Evolutionary conservation across 169 alveolate genomes (phyloP).

Genomic region (Plasmodium relictum): DNA sequence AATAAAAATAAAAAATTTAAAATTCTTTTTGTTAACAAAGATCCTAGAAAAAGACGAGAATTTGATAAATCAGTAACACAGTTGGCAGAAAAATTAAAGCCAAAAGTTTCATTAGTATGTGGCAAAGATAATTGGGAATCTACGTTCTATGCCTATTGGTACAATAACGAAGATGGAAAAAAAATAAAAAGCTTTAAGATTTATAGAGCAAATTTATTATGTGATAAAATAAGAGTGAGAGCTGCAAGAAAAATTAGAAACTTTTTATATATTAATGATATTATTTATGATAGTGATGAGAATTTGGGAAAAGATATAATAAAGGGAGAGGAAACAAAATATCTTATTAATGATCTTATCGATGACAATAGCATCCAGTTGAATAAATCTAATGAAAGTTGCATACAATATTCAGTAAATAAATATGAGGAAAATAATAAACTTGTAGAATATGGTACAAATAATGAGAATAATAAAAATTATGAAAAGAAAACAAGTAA

Average conservation of each 20-base stretch:
- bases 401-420: neutral
- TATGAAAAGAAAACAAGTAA: neutral
- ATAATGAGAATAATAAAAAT: neutral
- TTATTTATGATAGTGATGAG: neutral
- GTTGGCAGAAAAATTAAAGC: constrained; percentile 75
- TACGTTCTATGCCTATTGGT: constrained; percentile 85
- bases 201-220: constrained; percentile 81
- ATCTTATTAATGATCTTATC: neutral
- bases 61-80: constrained; percentile 80
- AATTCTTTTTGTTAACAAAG: constrained; percentile 72
- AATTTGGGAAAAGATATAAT: neutral
- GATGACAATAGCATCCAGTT: neutral
- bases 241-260: constrained; percentile 79
- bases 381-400: neutral
- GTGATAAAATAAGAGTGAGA: constrained; percentile 82
- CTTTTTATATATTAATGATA: constrained; percentile 20
- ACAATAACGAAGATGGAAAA: constrained; percentile 79
- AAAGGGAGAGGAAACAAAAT: neutral
- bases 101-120: constrained; percentile 81
- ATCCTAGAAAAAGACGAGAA: constrained; percentile 78
- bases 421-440: neutral
- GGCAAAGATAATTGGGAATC: constrained; percentile 88
- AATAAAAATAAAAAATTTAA: constrained; percentile 37
- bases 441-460: neutral
- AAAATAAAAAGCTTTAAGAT: constrained; percentile 76